Percentiles rank a stretch among this genome's conserved stretches.
phyloP scores from a whole-genome alignment of 768 basidiomycete species.

The Auriscalpium microsporum region DNA sequence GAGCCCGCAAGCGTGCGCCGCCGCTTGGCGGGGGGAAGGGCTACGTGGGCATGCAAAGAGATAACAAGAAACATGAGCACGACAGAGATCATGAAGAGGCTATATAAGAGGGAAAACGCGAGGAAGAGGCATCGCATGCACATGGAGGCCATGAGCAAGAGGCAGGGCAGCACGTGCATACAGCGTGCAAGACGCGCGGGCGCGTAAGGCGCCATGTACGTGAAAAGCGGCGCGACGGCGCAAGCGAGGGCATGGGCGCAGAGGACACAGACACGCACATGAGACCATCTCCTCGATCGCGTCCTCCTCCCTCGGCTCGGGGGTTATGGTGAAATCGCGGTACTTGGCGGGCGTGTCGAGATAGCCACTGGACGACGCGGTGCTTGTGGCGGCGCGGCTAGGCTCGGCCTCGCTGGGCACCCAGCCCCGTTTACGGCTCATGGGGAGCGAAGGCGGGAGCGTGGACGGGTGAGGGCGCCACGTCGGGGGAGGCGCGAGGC shows the following conservation, averaged over 20 bases:
- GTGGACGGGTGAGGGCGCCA: constrained; percentile 20
- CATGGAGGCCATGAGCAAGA: constrained; percentile 12
- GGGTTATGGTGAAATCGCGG: constrained; percentile 27
- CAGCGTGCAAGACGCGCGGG: not conserved
- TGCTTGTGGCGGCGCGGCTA: constrained; percentile 42
- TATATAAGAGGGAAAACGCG: constrained; percentile 33
- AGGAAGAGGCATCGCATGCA: constrained; percentile 22
- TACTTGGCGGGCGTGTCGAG: constrained; percentile 64
- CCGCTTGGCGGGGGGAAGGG: constrained; percentile 67
- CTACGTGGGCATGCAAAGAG: constrained; percentile 37
- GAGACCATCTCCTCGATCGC: constrained; percentile 40
- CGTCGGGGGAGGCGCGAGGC: constrained; percentile 15
- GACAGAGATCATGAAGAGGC: constrained; percentile 16
- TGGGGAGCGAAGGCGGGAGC: constrained; percentile 33
- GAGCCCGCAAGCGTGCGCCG: constrained; percentile 76
- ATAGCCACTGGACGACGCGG: constrained; percentile 53
- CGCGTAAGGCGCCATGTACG: not conserved
- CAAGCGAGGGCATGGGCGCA: not conserved
- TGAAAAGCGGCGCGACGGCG: not conserved
- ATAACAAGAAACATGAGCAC: constrained; percentile 17
- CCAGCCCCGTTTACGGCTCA: constrained; percentile 64
- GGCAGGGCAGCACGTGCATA: constrained; percentile 6
- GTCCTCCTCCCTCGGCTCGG: constrained; percentile 20
- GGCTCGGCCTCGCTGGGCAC: constrained; percentile 53
- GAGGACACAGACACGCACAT: constrained; percentile 25